Base-by-base conservation (phyloP, 768 basidiomycete species). In the Pleurotus ostreatus region DNA sequence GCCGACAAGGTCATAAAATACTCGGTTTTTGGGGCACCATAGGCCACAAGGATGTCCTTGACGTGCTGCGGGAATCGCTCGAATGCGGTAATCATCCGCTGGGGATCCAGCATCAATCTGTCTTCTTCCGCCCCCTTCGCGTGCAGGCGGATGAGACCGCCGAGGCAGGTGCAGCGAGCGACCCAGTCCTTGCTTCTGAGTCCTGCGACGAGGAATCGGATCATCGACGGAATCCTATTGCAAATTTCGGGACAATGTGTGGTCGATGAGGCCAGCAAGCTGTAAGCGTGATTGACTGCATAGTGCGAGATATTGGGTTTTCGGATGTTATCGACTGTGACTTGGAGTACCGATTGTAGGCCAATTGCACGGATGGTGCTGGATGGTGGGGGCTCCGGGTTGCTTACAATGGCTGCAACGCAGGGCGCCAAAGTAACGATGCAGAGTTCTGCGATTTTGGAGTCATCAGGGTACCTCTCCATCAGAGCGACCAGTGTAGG, bases 161-260 rank as follows among this genome's bases (percentile, higher is more conserved):
- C 78, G 4, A 87, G 72, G 12, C 79, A 84, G 1, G 67, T 67
- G 63, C 75, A 79, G 4, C 84, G 79, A 2, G 69, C 74, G 34
- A 75, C 71, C 68, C 84, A 77, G 63, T 86, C 83, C 34, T 71
- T 70, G 66, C 79, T 79, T 43, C 83, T 77, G 30, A 86, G 66
- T 22, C 77, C 78, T 0, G 84, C 79, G 16, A 84, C 77, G 13
- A 88, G 70, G 52, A 83, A 76, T n/a, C 73, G 71, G 12, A 78
- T 66, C 51, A 79, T 68, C 1, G 74, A 64, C 1, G 78, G 77
- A 30, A 74, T 73, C 0, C 70, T 69, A 55, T 76, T 69, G 66
- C 75, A 81, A 0, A 78, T 74, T 22, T 71, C 64, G 15, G 76
- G 63, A 47, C 74, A 79, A 57, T 83, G 73, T 15, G 78, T 63